Evolutionary conservation across 2,329 filamentous ascomycete species (phyloP), one percentile per base, ranked within the genome.

Genomic region (Aspergillus bombycis): DNA sequence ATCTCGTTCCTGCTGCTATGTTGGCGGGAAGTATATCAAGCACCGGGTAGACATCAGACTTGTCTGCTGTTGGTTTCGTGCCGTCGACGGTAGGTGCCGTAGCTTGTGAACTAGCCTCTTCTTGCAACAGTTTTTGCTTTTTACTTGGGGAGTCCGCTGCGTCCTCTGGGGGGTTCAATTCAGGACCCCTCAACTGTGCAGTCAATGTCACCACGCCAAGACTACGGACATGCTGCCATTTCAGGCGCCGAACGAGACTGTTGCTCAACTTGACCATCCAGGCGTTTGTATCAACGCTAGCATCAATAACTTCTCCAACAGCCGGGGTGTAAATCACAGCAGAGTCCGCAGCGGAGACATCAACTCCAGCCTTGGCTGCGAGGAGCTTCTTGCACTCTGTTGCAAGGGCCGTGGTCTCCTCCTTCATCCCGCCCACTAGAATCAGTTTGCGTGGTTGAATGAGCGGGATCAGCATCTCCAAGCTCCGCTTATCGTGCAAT

Each of bases 221-320:
- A 2, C 91, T 93, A 61, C 93, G 89, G 28, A 98, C 93, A 63
- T 92, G 94, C 80, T 98, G 95, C 95, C 95, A 98, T 73, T 92
- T 92, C 64, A 99, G 84, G 70, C 91, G 91, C 78, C 92, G 92
- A 63, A 96, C 91, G 23, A 99, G 87, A 52, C 87, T 83, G 69
- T 94, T 92, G 56, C 92, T 93, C 21, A 99, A 85, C 78, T 94
- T 96, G 64, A 99, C 91, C 28, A 92, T 90, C 95, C 96, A 99
- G 4, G 95, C 94, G 75, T 98, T 97, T 6, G 94, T 98, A 75
- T 99, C 95, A 48, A 98, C 94, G 73, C 94, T 97, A 14, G 94
- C 95, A 77, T 99, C 90, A 48, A 99, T 85, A 16, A 84, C 82
- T 38, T 85, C 82, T 28, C 93, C 93, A n/a, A 92, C 82, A 11